phyloP scores from a whole-genome alignment of 106 monocot species.

The Platanthera zijinensis region DNA sequence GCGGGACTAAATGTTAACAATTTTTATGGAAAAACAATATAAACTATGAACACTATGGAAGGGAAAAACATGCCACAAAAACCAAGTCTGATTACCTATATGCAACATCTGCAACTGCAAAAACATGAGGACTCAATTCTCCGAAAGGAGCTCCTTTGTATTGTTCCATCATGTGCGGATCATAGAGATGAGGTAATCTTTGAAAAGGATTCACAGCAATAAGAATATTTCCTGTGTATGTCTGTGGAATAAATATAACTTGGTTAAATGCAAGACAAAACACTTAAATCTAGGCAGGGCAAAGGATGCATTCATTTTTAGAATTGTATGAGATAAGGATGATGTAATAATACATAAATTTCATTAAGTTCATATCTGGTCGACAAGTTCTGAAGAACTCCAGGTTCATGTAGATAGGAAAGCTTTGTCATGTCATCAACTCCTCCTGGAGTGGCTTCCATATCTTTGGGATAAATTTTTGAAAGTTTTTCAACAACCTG shows the following conservation, averaged over 20 bases:
- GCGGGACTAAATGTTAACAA: too few relatives aligned
- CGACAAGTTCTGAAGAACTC: slow-evolving; percentile 64
- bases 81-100: slow-evolving; percentile 35
- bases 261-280: neutral
- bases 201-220: slow-evolving; percentile 80
- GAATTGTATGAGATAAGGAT: slow-evolving; percentile 1
- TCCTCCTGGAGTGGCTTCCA: slow-evolving; percentile 69
- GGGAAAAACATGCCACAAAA: neutral
- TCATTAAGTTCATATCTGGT: slow-evolving; percentile 63
- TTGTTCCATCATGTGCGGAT: slow-evolving; percentile 59
- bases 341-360: slow-evolving; percentile 57
- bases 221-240: slow-evolving; percentile 65
- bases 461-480: slow-evolving; percentile 54
- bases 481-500: slow-evolving; percentile 46
- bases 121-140: slow-evolving; percentile 70
- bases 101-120: slow-evolving; percentile 70
- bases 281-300: neutral
- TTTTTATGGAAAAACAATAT: neutral
- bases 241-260: slow-evolving; percentile 23
- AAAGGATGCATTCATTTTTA: neutral
- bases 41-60: neutral
- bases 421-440: slow-evolving; percentile 87
- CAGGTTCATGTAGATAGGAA: slow-evolving; percentile 84
- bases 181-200: slow-evolving; percentile 58
- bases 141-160: slow-evolving; percentile 64